A percentile compares a stretch with the other conserved stretches of the same genome.
phyloP scores from a whole-genome alignment of 148 eudicot genomes.

The Amaranthus palmeri region DNA sequence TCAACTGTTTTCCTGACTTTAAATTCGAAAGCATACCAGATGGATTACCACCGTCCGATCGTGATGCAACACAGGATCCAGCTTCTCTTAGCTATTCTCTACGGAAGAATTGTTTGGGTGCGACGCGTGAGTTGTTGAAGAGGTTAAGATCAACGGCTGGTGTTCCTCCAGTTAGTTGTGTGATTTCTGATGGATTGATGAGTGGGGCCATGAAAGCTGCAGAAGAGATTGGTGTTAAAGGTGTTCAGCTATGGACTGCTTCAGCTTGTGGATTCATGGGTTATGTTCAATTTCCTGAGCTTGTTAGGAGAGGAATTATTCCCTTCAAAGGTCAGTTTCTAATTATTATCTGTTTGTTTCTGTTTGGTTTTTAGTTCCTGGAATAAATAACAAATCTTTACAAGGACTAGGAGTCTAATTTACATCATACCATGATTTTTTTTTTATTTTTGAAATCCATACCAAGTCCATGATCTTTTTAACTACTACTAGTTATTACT shows the following conservation, averaged over 20 bases:
- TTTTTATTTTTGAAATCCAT: too few relatives aligned
- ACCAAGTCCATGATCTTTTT: too few relatives aligned
- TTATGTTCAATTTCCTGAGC: slow-evolving; percentile 22
- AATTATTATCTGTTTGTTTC: not conserved
- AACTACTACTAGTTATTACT: too few relatives aligned
- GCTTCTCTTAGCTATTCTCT: slow-evolving; percentile 12
- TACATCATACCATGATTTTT: too few relatives aligned
- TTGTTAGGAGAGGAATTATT: slow-evolving; percentile 20
- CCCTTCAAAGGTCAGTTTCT: slow-evolving; percentile 23
- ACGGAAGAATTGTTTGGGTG: slow-evolving; percentile 13
- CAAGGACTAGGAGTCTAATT: too few relatives aligned
- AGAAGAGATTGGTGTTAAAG: slow-evolving; percentile 18
- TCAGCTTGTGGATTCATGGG: slow-evolving; percentile 32
- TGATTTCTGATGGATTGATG: slow-evolving; percentile 26
- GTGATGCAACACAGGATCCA: slow-evolving; percentile 27
- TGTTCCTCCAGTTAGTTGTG: slow-evolving; percentile 17
- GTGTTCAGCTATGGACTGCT: slow-evolving; percentile 26
- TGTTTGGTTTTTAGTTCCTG: not conserved
- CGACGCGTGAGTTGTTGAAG: slow-evolving; percentile 10
- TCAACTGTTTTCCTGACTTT: slow-evolving; percentile 16
- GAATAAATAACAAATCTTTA: not conserved
- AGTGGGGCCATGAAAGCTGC: slow-evolving; percentile 20
- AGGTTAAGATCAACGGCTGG: not conserved
- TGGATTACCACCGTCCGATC: slow-evolving; percentile 25
- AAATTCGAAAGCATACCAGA: slow-evolving; percentile 26